Conservation (phyloP, 495 filamentous ascomycete species). For the Penicillium salamii region DNA sequence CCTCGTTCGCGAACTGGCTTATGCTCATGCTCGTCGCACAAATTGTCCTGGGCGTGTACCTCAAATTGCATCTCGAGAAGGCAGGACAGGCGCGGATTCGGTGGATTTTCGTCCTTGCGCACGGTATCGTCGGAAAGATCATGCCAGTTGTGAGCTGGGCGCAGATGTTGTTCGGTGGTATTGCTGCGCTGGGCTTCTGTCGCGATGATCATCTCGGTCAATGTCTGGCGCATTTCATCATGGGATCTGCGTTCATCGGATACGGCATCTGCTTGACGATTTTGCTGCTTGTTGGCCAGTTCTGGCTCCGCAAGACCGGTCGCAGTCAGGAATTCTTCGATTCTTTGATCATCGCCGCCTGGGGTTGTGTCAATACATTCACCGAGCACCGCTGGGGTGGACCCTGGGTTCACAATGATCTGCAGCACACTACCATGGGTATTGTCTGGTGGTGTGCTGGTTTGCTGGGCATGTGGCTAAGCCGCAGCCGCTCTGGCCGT, state of each 20-base stretch:
- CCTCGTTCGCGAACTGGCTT: conserved; percentile 71
- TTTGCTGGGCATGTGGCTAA: conserved; percentile 88
- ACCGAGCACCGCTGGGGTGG: conserved; percentile 94
- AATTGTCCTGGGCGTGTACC: conserved; percentile 77
- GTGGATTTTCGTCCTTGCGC: conserved; percentile 63
- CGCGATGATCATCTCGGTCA: conserved; percentile 87
- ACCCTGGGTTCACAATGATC: conserved; percentile 88
- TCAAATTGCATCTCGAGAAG: conserved; percentile 83
- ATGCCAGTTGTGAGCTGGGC: conserved; percentile 88
- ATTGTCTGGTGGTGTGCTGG: conserved; percentile 97
- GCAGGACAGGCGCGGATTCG: conserved; percentile 79
- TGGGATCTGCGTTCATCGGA: conserved; percentile 94
- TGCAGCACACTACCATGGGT: conserved; percentile 97
- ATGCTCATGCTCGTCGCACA: conserved; percentile 78
- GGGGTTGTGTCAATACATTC: conserved; percentile 97
- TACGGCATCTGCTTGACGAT: conserved; percentile 89
- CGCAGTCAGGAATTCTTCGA: conserved; percentile 98
- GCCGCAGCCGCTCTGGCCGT: conserved; percentile 72
- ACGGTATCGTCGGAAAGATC: conserved; percentile 79
- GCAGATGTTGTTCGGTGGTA: conserved; percentile 96
- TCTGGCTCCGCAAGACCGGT: conserved; percentile 79
- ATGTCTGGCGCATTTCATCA: conserved; percentile 96
- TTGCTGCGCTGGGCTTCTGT: conserved; percentile 92
- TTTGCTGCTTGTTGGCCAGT: conserved; percentile 81
- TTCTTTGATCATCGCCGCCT: conserved; percentile 81